These are phyloP conservation scores for Dryas alaskensis DNA, from an alignment of 306 rosid species.

Conservation along the genomic window DNA sequence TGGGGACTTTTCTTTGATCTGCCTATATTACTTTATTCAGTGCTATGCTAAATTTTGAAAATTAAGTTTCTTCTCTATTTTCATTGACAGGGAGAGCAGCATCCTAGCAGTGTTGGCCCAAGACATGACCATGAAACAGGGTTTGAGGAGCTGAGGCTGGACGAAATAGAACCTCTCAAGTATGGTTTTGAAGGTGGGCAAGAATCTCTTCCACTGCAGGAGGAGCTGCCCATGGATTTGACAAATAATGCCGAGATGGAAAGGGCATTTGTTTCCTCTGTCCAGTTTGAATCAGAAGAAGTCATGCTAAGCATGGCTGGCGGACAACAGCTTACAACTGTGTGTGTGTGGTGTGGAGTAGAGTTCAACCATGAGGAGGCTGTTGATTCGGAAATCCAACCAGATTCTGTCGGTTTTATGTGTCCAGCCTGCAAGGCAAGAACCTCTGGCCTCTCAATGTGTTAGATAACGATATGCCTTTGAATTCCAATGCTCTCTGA, in stretches of 20 bases:
- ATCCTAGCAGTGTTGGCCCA: conserved; percentile 22
- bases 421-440: conserved; percentile 71
- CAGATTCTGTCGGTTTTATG: conserved; percentile 80
- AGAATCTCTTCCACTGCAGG: conserved; percentile 45
- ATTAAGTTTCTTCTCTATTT: conserved; percentile 16
- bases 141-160: conserved; percentile 44
- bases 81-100: conserved; percentile 42
- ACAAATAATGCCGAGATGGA: conserved; percentile 35
- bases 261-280: conserved; percentile 40
- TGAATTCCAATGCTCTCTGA: neutral
- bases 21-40: neutral
- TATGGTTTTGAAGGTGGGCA: conserved; percentile 36
- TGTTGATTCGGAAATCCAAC: conserved; percentile 57
- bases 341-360: conserved; percentile 72
- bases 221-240: conserved; percentile 40
- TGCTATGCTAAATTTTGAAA: neutral
- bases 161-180: conserved; percentile 44
- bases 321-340: conserved; percentile 46
- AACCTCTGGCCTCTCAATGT: conserved; percentile 34
- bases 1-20: neutral
- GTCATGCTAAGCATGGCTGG: conserved; percentile 35
- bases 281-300: conserved; percentile 52
- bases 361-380: conserved; percentile 63
- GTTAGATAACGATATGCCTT: neutral
- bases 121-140: conserved; percentile 32